These are phyloP conservation scores for Lactarius quietus DNA, from an alignment of 768 basidiomycete species.

Conservation along the genomic window DNA sequence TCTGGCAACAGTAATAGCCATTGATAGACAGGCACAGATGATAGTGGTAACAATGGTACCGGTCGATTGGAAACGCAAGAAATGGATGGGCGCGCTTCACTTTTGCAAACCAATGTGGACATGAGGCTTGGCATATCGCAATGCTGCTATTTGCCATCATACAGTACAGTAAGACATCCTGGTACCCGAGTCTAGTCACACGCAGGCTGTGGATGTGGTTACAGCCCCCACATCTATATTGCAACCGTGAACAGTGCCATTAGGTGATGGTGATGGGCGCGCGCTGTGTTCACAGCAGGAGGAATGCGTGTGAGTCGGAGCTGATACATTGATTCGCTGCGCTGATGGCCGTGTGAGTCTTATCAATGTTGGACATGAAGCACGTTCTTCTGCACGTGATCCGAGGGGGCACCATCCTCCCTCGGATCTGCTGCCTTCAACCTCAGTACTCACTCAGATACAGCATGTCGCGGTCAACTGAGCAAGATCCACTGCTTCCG, in stretches of 20 bases:
- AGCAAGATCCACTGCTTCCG: constrained; percentile 31
- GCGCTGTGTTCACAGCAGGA: neutral
- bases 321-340: too few species aligned
- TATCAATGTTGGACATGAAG: neutral
- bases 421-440: too few species aligned
- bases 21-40: neutral
- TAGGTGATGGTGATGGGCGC: neutral
- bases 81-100: neutral
- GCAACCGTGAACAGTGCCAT: neutral
- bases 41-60: neutral
- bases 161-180: neutral
- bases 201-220: constrained; percentile 1
- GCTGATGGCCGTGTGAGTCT: neutral
- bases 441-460: neutral
- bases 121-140: neutral
- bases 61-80: neutral
- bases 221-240: neutral
- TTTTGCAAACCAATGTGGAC: neutral
- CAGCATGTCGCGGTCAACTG: constrained; percentile 24
- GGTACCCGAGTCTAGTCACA: neutral
- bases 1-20: neutral
- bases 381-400: neutral
- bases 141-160: neutral
- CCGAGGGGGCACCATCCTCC: neutral
- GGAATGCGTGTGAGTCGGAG: neutral